These are phyloP conservation scores for Exophiala alcalophila DNA, from an alignment of 2,329 filamentous ascomycete genomes.

Conservation along the genomic window DNA sequence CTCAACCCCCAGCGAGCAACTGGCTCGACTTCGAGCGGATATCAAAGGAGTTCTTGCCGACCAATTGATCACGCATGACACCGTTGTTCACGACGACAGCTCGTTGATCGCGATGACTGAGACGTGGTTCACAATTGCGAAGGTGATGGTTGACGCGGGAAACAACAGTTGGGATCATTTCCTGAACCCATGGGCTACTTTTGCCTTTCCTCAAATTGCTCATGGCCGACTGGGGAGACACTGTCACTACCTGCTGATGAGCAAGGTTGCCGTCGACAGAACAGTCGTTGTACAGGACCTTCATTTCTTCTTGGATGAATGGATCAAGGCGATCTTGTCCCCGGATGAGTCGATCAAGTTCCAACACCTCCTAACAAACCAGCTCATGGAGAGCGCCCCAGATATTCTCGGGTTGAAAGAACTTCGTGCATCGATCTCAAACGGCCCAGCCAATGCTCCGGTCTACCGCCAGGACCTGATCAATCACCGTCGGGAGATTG, in stretches of 20 bases:
- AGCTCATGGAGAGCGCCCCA: constrained; percentile 14
- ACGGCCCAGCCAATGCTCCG: neutral
- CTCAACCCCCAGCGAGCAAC: neutral
- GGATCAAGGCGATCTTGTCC: constrained; percentile 16
- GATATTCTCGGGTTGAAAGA: constrained; percentile 14
- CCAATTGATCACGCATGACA: constrained; percentile 10
- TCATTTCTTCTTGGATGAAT: constrained; percentile 16
- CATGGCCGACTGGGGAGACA: constrained; percentile 9
- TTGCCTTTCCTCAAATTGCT: constrained; percentile 15
- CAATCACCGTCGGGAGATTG: constrained; percentile 17
- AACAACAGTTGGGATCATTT: constrained; percentile 19
- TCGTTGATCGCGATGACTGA: constrained; percentile 17
- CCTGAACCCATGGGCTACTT: constrained; percentile 8
- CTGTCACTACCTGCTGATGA: constrained; percentile 23
- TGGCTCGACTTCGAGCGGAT: constrained; percentile 1
- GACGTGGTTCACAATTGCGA: constrained; percentile 20
- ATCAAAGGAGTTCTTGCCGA: constrained; percentile 11
- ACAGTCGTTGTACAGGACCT: constrained; percentile 7
- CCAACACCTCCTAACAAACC: constrained; percentile 20
- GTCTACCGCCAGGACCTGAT: constrained; percentile 13
- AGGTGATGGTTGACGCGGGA: constrained; percentile 11
- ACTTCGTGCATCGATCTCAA: constrained; percentile 8
- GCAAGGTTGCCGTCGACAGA: constrained; percentile 12
- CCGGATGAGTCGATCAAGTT: constrained; percentile 13
- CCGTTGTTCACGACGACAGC: constrained; percentile 3